These are phyloP conservation scores for Ceratocystis albifundus DNA, from an alignment of 2,329 filamentous ascomycete genomes.

Conservation along the genomic window DNA sequence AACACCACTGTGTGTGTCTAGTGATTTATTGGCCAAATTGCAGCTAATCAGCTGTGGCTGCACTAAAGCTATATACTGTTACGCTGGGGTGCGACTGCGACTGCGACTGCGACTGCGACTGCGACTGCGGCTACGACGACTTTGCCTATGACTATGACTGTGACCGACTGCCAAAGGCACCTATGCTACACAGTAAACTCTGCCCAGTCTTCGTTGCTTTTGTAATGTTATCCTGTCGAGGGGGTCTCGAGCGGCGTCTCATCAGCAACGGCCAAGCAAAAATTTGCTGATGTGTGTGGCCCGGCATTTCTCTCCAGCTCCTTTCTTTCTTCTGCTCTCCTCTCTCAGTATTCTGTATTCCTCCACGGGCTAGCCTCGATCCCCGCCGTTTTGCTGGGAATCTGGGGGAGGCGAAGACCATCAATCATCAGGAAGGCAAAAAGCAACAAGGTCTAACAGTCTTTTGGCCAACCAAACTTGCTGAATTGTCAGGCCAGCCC, in stretches of 20 bases:
- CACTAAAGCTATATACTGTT: not conserved
- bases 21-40: not conserved
- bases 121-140: not conserved
- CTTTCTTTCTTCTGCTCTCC: not conserved
- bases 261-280: too few species aligned
- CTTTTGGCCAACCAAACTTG: not conserved
- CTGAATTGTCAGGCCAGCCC: too few species aligned
- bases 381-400: not conserved
- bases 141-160: not conserved
- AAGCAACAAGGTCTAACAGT: not conserved
- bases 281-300: too few species aligned
- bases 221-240: too few species aligned
- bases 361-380: not conserved
- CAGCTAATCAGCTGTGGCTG: not conserved
- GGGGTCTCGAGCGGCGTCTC: too few species aligned
- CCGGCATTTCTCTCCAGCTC: not conserved
- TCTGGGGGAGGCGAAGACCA: slow-evolving; percentile 8
- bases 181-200: too few species aligned
- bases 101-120: not conserved
- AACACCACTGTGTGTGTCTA: not conserved
- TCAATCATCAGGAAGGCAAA: not conserved
- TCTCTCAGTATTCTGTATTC: too few species aligned
- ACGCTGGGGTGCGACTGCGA: not conserved
- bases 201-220: too few species aligned
- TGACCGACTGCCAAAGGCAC: too few species aligned